phyloP scores from a whole-genome alignment of 106 monocot species.

The Platanthera zijinensis region DNA sequence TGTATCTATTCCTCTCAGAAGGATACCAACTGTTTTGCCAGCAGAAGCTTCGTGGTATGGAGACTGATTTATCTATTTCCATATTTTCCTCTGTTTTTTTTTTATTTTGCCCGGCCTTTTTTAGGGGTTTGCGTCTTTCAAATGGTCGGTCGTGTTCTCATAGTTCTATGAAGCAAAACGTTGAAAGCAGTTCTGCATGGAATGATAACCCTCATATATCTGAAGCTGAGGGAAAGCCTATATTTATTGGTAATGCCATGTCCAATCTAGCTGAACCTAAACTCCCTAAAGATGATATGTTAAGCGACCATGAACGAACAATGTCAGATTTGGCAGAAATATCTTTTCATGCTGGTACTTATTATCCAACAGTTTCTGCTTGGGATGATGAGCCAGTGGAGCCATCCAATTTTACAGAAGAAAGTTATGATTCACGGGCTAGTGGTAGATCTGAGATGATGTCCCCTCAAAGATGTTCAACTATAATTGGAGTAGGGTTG shows the following conservation, averaged over 20 bases:
- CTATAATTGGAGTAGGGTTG: slow-evolving; percentile 3
- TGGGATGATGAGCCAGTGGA: slow-evolving; percentile 47
- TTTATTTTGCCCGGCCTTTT: not conserved
- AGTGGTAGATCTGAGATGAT: slow-evolving; percentile 2
- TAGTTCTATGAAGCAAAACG: slow-evolving; percentile 21
- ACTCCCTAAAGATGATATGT: no score
- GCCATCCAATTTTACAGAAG: slow-evolving; percentile 4
- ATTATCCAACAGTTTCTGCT: slow-evolving; percentile 22
- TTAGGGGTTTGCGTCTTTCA: slow-evolving; percentile 41
- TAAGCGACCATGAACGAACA: not conserved
- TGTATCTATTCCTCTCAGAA: not conserved
- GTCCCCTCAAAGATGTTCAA: not conserved
- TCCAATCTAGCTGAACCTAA: not conserved
- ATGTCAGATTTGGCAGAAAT: slow-evolving; percentile 4
- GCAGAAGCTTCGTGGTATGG: slow-evolving; percentile 59
- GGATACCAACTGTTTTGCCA: slow-evolving; percentile 33
- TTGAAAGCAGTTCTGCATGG: slow-evolving; percentile 28
- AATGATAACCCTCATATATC: slow-evolving; percentile 18
- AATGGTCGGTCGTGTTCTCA: slow-evolving; percentile 20
- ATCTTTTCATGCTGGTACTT: slow-evolving; percentile 2
- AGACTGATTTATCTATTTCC: not conserved
- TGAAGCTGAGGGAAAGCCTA: not conserved
- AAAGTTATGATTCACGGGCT: slow-evolving; percentile 1
- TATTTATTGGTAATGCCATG: slow-evolving; percentile 10
- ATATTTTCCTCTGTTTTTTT: not conserved